Evolutionary conservation across 495 filamentous ascomycete genomes (phyloP), one percentile per base, ranked within the genome.

Genomic region (Physcia stellaris): DNA sequence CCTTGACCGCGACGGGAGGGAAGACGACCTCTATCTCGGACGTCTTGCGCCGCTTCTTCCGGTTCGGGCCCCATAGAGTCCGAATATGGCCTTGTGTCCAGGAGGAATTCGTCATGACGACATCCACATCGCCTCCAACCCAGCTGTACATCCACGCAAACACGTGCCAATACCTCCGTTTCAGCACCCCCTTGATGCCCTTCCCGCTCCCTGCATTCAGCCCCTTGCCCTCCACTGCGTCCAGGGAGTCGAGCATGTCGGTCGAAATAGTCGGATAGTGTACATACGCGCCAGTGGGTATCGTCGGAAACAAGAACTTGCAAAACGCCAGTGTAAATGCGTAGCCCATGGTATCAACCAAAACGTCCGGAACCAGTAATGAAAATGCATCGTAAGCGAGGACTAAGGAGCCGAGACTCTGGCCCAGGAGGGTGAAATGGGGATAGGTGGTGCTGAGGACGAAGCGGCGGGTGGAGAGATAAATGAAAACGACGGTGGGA

Each of bases 231-330:
- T 60, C 68, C 9, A 58, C 55, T 11, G 81, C 71, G 41, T 85
- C 70, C 9, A 98, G 76, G 15, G 83, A 85, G 28, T 66, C 67
- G 4, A 98, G 77, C 90, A 98, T 98, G 56, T 98, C 92, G 23
- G 88, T 98, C 4, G 86, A 94, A 32, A 98, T 98, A 32, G 90
- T 95, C 4, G 90, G 90, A 54, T 95, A 98, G 57, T 98, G 90
- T 2, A 98, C 87, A 52, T 98, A 98, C 11, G 90, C 90, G 24
- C 70, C 84, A 2, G 84, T 92, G 3, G 92, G 86, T 15, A 95
- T 74, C 11, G 61, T 54, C 1, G 70, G 79, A 59, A 98, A 95
- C 16, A 95, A 68, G 32, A 77, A 69, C 51, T 88, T 92, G 60
- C 69, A 77, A 10, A 94, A 61, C 4, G 81, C 83, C 9, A 94